These are phyloP conservation scores for Pisolithus microcarpus DNA, from an alignment of 768 basidiomycete species.

Conservation along the genomic window DNA sequence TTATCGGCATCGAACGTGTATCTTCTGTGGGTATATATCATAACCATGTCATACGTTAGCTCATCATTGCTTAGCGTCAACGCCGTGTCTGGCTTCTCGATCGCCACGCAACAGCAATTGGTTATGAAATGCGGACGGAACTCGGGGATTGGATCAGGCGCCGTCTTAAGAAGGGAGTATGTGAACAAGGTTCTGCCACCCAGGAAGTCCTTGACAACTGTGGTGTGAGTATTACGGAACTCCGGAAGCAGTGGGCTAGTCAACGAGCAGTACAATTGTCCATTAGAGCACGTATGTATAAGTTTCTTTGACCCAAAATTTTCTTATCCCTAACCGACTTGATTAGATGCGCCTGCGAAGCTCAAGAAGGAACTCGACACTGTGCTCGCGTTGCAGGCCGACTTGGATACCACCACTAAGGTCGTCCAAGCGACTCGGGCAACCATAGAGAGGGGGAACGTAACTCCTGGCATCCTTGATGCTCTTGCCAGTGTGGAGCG, in stretches of 20 bases:
- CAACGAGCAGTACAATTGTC: conserved; percentile 4
- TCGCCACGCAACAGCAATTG: conserved; percentile 23
- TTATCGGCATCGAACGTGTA: conserved; percentile 28
- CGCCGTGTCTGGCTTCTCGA: conserved; percentile 30
- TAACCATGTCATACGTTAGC: neutral
- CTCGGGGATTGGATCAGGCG: conserved; percentile 29
- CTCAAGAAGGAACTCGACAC: too few species aligned
- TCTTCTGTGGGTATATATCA: conserved; percentile 24
- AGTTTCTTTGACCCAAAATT: too few species aligned
- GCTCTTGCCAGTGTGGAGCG: too few species aligned
- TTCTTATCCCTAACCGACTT: too few species aligned
- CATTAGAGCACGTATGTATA: neutral
- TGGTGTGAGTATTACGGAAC: neutral
- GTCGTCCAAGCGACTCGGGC: too few species aligned
- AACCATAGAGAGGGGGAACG: too few species aligned
- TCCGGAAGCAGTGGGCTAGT: neutral
- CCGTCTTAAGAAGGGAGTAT: conserved; percentile 12
- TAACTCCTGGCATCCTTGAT: too few species aligned
- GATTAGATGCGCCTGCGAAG: too few species aligned
- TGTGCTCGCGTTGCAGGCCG: too few species aligned
- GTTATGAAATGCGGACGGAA: conserved; percentile 17
- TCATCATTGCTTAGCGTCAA: conserved; percentile 10
- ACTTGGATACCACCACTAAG: too few species aligned
- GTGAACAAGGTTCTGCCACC: conserved; percentile 2
- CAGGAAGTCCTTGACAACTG: neutral